A percentile compares a stretch with the other conserved stretches of the same genome.
Conservation (phyloP, 495 filamentous ascomycete species). For the Rostrohypoxylon terebratum region DNA sequence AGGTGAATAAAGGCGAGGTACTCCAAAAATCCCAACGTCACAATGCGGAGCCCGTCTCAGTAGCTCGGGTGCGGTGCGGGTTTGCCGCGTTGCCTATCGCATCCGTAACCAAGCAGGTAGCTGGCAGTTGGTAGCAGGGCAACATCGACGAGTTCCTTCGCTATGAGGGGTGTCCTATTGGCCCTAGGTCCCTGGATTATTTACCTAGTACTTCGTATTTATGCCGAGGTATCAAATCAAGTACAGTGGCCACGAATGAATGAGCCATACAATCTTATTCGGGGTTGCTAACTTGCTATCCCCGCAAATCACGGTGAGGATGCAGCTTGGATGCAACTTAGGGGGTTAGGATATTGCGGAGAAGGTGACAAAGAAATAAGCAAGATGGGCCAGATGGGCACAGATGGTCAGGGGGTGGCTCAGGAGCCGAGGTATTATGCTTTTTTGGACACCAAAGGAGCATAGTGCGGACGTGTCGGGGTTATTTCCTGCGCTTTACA, state of each 20-base stretch:
- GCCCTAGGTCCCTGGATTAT: not conserved
- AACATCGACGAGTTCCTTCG: constrained; percentile 12
- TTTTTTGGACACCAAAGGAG: not conserved
- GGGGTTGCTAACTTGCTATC: constrained; percentile 18
- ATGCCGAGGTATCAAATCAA: not conserved
- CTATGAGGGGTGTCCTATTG: constrained; percentile 28
- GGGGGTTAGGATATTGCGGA: not conserved
- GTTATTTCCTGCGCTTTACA: not conserved
- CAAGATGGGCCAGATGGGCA: not conserved
- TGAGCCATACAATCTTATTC: constrained; percentile 3
- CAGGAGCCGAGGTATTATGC: constrained; percentile 18
- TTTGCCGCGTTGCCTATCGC: constrained; percentile 5
- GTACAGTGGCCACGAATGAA: not conserved
- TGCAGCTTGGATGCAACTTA: not conserved
- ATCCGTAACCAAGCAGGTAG: constrained; percentile 7
- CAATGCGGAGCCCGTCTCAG: constrained; percentile 11
- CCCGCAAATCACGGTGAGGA: constrained; percentile 5
- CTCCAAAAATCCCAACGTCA: not conserved
- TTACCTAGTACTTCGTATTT: not conserved
- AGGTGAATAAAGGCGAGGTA: constrained; percentile 7
- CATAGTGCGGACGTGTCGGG: not conserved
- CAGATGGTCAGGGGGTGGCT: constrained; percentile 2
- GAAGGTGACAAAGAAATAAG: not conserved
- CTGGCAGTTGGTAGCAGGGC: not conserved
- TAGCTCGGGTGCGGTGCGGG: constrained; percentile 15